Evolutionary conservation across 148 eudicot species (phyloP).

Genomic region (Heliamphora exappendiculata): DNA sequence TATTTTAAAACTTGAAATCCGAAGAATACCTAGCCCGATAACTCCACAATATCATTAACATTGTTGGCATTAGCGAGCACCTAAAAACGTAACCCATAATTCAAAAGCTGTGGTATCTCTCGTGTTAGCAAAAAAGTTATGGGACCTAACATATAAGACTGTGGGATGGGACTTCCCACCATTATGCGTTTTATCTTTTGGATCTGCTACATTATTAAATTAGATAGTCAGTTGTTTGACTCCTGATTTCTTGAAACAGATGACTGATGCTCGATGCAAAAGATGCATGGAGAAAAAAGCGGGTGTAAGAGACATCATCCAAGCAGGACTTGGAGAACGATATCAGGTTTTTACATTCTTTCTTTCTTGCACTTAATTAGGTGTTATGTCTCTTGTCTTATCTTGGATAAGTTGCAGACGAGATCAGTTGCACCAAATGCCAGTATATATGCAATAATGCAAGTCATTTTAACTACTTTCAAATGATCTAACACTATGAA

Average conservation of each 20-base stretch:
- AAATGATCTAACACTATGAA: background rate
- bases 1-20: too few species aligned
- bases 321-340: conserved; percentile 77
- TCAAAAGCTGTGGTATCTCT: too few species aligned
- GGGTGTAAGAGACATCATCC: conserved; percentile 62
- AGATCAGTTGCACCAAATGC: background rate
- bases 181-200: too few species aligned
- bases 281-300: conserved; percentile 81
- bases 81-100: too few species aligned
- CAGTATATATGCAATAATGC: background rate
- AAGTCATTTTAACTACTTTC: background rate
- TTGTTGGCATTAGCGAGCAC: too few species aligned
- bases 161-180: too few species aligned
- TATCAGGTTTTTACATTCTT: conserved; percentile 54
- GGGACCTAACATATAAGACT: too few species aligned
- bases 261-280: conserved; percentile 96
- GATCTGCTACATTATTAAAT: background rate
- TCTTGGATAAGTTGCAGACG: background rate
- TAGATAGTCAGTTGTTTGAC: conserved; percentile 3
- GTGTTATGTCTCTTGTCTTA: background rate
- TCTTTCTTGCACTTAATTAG: conserved; percentile 4
- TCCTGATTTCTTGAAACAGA: conserved; percentile 54
- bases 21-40: too few species aligned
- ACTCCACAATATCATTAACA: too few species aligned
- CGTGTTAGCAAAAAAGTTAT: too few species aligned